Conservation (phyloP, 192 early-diverging fungal species). For the Dissophora globulifera region DNA sequence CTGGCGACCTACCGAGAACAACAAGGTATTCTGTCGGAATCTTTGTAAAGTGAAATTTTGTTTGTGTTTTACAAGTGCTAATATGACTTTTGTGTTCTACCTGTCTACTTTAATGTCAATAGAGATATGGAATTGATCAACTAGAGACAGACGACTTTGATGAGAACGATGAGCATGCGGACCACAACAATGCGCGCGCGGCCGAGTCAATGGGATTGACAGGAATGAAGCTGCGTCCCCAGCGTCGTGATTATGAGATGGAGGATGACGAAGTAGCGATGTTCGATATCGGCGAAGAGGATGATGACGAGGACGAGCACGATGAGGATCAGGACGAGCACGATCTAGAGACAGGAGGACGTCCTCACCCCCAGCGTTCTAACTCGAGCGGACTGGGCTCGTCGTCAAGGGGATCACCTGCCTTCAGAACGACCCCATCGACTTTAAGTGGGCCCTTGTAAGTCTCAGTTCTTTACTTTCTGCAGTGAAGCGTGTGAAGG, state of each 20-base stretch:
- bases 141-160: constrained; percentile 67
- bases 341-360: constrained; percentile 35
- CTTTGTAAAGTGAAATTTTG: background rate
- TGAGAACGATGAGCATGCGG: constrained; percentile 75
- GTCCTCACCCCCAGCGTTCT: constrained; percentile 4
- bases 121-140: constrained; percentile 91
- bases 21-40: constrained; percentile 60
- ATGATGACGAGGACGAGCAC: constrained; percentile 68
- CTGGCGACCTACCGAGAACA: constrained; percentile 94
- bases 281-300: constrained; percentile 74
- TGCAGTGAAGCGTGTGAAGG: background rate
- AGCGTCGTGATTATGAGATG: constrained; percentile 35
- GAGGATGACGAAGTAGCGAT: constrained; percentile 62
- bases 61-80: background rate
- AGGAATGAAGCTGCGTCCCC: constrained; percentile 54
- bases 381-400: constrained; percentile 11
- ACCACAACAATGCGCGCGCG: constrained; percentile 65
- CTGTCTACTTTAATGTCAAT: background rate
- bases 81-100: background rate
- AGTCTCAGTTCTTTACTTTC: background rate
- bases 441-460: constrained; percentile 13
- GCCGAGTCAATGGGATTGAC: constrained; percentile 61
- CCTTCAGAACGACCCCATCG: background rate
- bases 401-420: constrained; percentile 35
- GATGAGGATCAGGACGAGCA: constrained; percentile 44